Percentiles rank a stretch among this genome's conserved stretches.
phyloP scores from a whole-genome alignment of 805 yeast genomes.

The Starmerella apicola region DNA sequence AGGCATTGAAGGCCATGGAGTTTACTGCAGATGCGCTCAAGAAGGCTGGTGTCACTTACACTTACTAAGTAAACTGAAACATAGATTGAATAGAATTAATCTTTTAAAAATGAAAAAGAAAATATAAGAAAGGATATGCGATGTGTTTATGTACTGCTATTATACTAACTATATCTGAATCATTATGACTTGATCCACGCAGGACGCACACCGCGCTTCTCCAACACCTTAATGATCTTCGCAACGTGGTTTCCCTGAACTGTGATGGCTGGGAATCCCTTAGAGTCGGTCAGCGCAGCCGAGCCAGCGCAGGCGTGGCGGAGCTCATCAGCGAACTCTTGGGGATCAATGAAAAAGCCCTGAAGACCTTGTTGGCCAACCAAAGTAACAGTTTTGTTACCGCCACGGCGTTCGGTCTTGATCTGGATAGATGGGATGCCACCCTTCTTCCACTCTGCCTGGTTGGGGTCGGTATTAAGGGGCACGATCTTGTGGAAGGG shows the following conservation, averaged over 20 bases:
- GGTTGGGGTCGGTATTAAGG: slow-evolving; percentile 33
- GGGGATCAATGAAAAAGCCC: slow-evolving; percentile 50
- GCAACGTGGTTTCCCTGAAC: slow-evolving; percentile 83
- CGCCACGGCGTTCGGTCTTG: slow-evolving; percentile 62
- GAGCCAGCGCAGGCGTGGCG: slow-evolving; percentile 83
- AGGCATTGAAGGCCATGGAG: slow-evolving; percentile 39
- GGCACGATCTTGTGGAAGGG: slow-evolving; percentile 36
- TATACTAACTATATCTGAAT: no score
- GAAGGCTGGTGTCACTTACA: slow-evolving; percentile 5
- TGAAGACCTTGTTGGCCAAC: slow-evolving; percentile 49
- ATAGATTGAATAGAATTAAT: no score
- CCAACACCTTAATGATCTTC: slow-evolving; percentile 37
- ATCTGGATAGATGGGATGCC: slow-evolving; percentile 53
- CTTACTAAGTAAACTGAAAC: no score
- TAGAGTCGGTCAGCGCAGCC: slow-evolving; percentile 43
- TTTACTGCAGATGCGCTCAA: slow-evolving; percentile 24
- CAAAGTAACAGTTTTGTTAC: slow-evolving; percentile 68
- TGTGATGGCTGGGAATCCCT: slow-evolving; percentile 52
- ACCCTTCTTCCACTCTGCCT: slow-evolving; percentile 44
- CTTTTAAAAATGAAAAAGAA: background rate
- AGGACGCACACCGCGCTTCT: slow-evolving; percentile 36
- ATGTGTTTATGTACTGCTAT: background rate
- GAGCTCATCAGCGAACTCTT: slow-evolving; percentile 52
- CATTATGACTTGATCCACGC: slow-evolving; percentile 48
- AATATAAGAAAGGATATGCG: background rate